phyloP scores from a whole-genome alignment of 2,329 filamentous ascomycete species.

The Sarocladium kiliense region DNA sequence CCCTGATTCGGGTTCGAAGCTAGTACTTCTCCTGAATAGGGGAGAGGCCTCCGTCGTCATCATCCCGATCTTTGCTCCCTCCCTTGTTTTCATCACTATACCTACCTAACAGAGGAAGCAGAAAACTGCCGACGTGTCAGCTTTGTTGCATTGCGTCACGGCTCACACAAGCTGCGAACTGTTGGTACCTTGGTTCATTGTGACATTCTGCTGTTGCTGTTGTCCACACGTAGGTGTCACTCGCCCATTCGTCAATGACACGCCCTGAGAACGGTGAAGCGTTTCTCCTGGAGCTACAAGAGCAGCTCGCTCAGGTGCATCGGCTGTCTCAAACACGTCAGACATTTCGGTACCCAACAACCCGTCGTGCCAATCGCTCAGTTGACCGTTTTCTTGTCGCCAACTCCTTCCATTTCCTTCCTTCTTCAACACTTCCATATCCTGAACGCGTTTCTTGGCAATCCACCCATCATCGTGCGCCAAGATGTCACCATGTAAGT shows the following conservation, averaged over 20 bases:
- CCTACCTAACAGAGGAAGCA: too few species aligned
- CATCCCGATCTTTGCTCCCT: background rate
- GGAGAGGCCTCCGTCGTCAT: conserved; percentile 3
- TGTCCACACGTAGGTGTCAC: background rate
- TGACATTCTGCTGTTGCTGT: background rate
- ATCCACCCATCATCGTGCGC: conserved; percentile 7
- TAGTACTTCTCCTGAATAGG: background rate
- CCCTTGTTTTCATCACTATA: background rate
- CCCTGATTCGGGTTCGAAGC: too few species aligned
- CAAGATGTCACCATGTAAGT: conserved; percentile 9
- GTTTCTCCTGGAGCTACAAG: too few species aligned
- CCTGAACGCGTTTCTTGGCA: background rate
- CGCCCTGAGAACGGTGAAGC: too few species aligned
- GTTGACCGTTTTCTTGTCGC: background rate
- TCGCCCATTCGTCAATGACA: too few species aligned
- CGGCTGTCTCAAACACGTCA: background rate
- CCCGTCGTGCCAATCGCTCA: background rate
- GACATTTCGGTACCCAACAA: background rate
- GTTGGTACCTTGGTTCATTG: background rate
- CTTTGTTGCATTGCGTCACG: background rate
- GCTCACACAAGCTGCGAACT: background rate
- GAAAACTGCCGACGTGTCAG: too few species aligned
- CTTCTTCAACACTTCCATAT: background rate
- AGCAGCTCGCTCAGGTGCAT: background rate
- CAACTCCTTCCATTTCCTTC: background rate